phyloP scores from a whole-genome alignment of 2,329 filamentous ascomycete genomes.

The Chaetomium sp. region DNA sequence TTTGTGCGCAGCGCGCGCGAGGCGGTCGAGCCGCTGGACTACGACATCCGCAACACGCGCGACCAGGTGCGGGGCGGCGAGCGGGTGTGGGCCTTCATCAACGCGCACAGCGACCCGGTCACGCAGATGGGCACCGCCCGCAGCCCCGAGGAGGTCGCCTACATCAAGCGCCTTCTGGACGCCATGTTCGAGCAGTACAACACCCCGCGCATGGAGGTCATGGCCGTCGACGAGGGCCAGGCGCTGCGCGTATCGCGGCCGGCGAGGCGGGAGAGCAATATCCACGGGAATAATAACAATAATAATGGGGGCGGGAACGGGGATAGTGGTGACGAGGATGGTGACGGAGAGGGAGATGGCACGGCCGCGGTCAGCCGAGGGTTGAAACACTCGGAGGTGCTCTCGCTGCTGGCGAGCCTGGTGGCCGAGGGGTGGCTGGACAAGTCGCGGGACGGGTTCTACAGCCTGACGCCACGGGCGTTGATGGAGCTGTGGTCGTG shows the following conservation, averaged over 20 bases:
- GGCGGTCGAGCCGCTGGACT: slow-evolving; percentile 77
- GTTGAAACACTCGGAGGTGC: slow-evolving; percentile 76
- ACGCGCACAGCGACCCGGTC: slow-evolving; percentile 79
- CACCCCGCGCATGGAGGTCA: slow-evolving; percentile 73
- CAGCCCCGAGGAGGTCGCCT: slow-evolving; percentile 81
- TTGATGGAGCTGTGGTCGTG: slow-evolving; percentile 84
- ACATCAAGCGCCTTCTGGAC: slow-evolving; percentile 84
- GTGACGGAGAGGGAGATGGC: slow-evolving; percentile 37
- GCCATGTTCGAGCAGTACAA: slow-evolving; percentile 92
- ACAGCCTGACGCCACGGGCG: slow-evolving; percentile 72
- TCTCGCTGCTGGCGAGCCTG: slow-evolving; percentile 68
- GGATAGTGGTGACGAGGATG: neutral
- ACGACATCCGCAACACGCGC: slow-evolving; percentile 76
- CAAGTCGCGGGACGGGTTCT: slow-evolving; percentile 70
- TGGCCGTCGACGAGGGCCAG: slow-evolving; percentile 79
- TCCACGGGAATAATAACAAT: slow-evolving; percentile 24
- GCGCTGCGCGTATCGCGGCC: slow-evolving; percentile 70
- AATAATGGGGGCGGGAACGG: neutral
- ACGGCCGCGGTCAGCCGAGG: slow-evolving; percentile 51
- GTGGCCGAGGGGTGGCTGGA: slow-evolving; percentile 85
- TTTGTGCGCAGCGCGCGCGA: slow-evolving; percentile 72
- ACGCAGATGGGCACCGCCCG: slow-evolving; percentile 86
- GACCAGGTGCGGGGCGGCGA: slow-evolving; percentile 66
- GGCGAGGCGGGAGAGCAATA: slow-evolving; percentile 38
- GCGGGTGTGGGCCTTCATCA: slow-evolving; percentile 81